Base-by-base conservation (phyloP, 805 yeast genomes). In the Spathaspora boniae region DNA sequence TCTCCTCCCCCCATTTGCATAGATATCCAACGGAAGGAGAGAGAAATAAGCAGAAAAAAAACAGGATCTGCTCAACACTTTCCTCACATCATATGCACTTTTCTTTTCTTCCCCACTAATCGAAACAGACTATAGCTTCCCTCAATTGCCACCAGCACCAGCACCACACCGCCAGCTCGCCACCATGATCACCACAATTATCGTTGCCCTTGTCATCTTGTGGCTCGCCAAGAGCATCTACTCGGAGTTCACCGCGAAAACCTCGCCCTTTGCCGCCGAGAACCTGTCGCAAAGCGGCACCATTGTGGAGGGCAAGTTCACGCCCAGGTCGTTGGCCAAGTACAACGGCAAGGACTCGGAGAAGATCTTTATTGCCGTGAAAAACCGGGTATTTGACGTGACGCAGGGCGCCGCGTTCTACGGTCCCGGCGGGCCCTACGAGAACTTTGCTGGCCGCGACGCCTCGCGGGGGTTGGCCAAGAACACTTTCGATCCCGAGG, bases 361-460 rank as follows among this genome's bases (percentile, higher is more conserved):
- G 35, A 78, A 78, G 49, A 86, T 91, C n/a, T 83, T 81, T 51
- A 75, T 91, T 43, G 93, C 86, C 0, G 86, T 91, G n/a, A 77
- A 72, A 47, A 95, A 96, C 1, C 80, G 72, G 17, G 95, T 91
- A 3, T 91, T 74, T 51, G 96, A 91, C 52, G 95, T 87, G 15
- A 67, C 86, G 4, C 66, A 69, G 8, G 95, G 95, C 0, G 76
- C 89, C 45, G 74, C 76, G 31, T 89, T 91, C 55, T 91, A 91
- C 58, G 98, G 98, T 0, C 98, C 98, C 5, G 86, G 91, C 20
- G 97, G 97, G 0, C 95, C 96, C 0, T 91, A 91, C 61, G 80
- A 85, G 28, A 86, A 85, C 53, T 91, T 91, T 69, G 97, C 97
- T 0, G 98, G 98, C 2, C 82, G 86, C 47, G 98, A 91, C 62